These are phyloP conservation scores for Rhipidocladum racemiflorum DNA, from an alignment of 176 grass and related monocot genomes.

Conservation along the genomic window DNA sequence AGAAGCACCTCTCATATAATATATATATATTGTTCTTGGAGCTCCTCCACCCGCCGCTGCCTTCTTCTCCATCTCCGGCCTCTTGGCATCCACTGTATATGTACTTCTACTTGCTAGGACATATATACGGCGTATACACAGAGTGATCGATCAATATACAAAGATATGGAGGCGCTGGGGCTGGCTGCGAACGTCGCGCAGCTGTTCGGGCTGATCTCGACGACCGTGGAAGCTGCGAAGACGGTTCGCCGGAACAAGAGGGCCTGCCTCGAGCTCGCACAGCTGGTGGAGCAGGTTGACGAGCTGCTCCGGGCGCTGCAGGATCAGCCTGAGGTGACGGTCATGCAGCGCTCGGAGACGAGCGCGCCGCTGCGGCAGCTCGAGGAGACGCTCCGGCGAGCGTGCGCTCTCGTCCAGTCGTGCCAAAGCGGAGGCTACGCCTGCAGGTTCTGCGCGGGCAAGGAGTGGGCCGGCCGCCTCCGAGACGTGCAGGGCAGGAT, in stretches of 20 bases:
- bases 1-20: too few relatives aligned
- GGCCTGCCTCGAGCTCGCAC: constrained; percentile 33
- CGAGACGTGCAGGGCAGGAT: constrained; percentile 31
- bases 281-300: constrained; percentile 29
- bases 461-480: background rate
- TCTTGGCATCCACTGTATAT: too few relatives aligned
- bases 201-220: constrained; percentile 10
- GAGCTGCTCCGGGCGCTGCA: constrained; percentile 35
- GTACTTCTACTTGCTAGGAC: too few relatives aligned
- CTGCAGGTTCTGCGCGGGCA: constrained; percentile 11
- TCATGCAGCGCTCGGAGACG: constrained; percentile 33
- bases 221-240: constrained; percentile 17
- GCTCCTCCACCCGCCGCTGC: too few relatives aligned
- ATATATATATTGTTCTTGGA: too few relatives aligned
- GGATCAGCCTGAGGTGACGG: background rate
- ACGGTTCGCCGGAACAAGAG: constrained; percentile 33
- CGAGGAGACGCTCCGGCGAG: constrained; percentile 29
- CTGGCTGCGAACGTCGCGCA: background rate
- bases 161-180: background rate
- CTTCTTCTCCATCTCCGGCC: too few relatives aligned
- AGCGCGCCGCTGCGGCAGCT: constrained; percentile 29
- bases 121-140: too few relatives aligned
- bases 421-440: constrained; percentile 30
- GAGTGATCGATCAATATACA: too few relatives aligned
- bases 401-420: constrained; percentile 25